Evolutionary conservation across 2,329 filamentous ascomycete species (phyloP), one percentile per base, ranked within the genome.

Genomic region (Hypoxylon sp.): DNA sequence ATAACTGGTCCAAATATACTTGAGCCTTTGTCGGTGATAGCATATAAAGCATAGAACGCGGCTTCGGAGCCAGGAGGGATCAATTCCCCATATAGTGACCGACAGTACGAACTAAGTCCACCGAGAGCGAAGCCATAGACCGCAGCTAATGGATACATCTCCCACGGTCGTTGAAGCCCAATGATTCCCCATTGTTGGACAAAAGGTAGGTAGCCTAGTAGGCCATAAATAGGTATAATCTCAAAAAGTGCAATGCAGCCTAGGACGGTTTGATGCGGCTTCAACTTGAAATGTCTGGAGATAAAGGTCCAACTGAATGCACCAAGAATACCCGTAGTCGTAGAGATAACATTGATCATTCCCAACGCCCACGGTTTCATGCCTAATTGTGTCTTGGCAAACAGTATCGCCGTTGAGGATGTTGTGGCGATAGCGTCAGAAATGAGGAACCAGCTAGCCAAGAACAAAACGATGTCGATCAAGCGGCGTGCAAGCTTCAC

Each of bases 11-110:
- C 96, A 79, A 99, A 98, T 1, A 98, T 85, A 76, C 93, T 97
- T 21, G 92, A 96, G 0, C 95, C 94, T 80, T 99, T 99, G 79
- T 99, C 96, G 1, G 96, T 98, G 70, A 98, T 98, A 36, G 96
- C 96, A 77, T 98, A 99, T 1, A 99, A 84, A 0, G 95, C 94
- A 77, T 97, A 99, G 77, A 99, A 99, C 0, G 95, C 94, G 0
- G 96, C 94, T 80, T 99, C 96, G 30, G 92, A 97, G 3, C 96
- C 96, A 0, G 93, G 93, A 1, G 96, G 96, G 60, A 99, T 97
- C 62, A 99, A 85, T 79, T 98, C 94, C 41, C 94, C 94, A 77
- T 93, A 99, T 3, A 99, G 85, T 67, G 93, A 94, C 45, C 96
- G 91, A 77, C 96, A 98, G 80, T 98, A 98, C 23, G 91, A 92